Base-by-base conservation (phyloP, 192 early-diverging fungal species). In the Coemansia sp. region DNA sequence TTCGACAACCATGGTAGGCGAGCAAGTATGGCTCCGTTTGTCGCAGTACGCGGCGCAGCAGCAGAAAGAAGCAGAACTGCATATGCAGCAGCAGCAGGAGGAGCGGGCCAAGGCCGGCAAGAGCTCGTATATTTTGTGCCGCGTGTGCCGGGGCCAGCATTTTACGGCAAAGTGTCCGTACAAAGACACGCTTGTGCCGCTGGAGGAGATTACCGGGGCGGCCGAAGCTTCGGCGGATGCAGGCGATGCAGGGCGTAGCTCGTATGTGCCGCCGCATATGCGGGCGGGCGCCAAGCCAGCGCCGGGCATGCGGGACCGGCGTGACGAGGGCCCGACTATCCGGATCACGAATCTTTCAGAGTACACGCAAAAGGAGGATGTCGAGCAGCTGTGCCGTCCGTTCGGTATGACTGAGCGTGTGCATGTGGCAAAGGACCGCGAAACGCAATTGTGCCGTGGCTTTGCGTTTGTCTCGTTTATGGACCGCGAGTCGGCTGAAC, bases 301-400 rank as follows among this genome's bases (percentile, higher is more conserved):
- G 54, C 60, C 45, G 24, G 78, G 72, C 41, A 14, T 48, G 69
- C 73, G 73, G 63, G 78, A 82, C 64, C 83, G 82, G 66, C 86
- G 89, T 67, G 88, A 91, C 64, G 87, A 91, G 45, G 63, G 75
- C 66, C 84, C 87, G 25, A 90, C 87, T 21, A 80, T 99, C 43
- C 92, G 97, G 72, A 93, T 99, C 66, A 92, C 94, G 55, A 99
- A 99, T 79, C 79, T 99, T 76, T 96, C 95, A 15, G 97, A 95
- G 80, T 92, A 97, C 60, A 89, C 88, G 24, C 88, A 88, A 48
- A 94, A 99, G 59, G 81, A 72, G 27, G 97, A 99, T 73, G 85
- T 99, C 57, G 85, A 87, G 62, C 93, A 96, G 52, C 86, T 99
- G 43, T 91, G 94, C 83, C 81, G 81, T 57, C 86, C 89, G 24